Evolutionary conservation across 2,329 filamentous ascomycete species (phyloP).

Genomic region (Verticillium tricorpus): DNA sequence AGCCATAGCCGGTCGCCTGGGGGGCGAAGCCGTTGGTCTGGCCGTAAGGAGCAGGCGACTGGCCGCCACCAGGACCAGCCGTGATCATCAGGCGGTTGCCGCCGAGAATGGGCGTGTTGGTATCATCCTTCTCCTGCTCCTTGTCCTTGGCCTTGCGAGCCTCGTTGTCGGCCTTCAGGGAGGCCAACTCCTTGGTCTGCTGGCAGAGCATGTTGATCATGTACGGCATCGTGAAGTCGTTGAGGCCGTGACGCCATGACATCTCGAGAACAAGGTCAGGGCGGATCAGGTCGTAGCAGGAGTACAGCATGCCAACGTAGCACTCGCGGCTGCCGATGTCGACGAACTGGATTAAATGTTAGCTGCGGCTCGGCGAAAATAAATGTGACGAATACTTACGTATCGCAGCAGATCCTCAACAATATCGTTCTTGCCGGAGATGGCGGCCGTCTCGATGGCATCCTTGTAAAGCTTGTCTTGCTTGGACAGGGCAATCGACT

Average conservation of each 20-base stretch:
- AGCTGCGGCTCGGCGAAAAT: constrained; percentile 18
- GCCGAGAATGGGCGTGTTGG: constrained; percentile 89
- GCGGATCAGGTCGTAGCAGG: constrained; percentile 95
- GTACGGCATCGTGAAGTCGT: constrained; percentile 98
- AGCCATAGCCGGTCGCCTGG: constrained; percentile 77
- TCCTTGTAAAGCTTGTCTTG: constrained; percentile 99
- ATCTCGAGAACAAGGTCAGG: constrained; percentile 91
- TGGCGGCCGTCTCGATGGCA: constrained; percentile 93
- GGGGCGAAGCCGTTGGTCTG: constrained; percentile 86
- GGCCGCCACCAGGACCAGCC: constrained; percentile 62
- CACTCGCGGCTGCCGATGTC: constrained; percentile 98
- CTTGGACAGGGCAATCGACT: constrained; percentile 95
- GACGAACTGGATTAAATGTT: constrained; percentile 67
- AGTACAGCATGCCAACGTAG: constrained; percentile 99
- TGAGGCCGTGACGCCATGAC: constrained; percentile 91
- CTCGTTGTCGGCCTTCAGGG: constrained; percentile 93
- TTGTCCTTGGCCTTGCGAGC: constrained; percentile 76
- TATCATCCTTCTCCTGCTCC: constrained; percentile 76
- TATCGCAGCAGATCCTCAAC: constrained; percentile 96
- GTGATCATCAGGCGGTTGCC: constrained; percentile 91
- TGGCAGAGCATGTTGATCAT: constrained; percentile 98
- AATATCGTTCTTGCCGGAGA: constrained; percentile 84
- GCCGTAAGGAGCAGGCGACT: constrained; percentile 65
- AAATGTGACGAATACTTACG: constrained; percentile 59
- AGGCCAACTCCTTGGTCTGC: constrained; percentile 79